phyloP scores from a whole-genome alignment of 2,329 filamentous ascomycete genomes.

The Falciphora oryzae region DNA sequence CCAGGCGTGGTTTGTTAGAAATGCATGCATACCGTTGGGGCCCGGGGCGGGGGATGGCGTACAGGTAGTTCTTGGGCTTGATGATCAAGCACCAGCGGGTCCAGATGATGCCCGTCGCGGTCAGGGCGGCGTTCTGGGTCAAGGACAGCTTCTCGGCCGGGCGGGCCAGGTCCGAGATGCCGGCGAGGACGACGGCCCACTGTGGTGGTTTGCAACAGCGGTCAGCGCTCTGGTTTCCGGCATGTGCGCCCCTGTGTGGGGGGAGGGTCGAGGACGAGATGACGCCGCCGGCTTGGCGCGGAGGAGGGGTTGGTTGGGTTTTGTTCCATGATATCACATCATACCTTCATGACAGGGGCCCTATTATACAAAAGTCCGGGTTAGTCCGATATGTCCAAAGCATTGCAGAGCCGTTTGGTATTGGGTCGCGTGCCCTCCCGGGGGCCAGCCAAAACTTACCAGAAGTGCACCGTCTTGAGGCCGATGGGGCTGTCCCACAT shows the following conservation, averaged over 20 bases:
- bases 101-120: slow-evolving; percentile 92
- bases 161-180: slow-evolving; percentile 84
- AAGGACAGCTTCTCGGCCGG: slow-evolving; percentile 90
- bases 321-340: not conserved
- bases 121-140: slow-evolving; percentile 86
- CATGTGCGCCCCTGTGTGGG: slow-evolving; percentile 1
- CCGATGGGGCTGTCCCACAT: slow-evolving; percentile 80
- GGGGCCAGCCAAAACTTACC: slow-evolving; percentile 47
- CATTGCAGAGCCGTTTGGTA: not conserved
- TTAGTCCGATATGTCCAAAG: not conserved
- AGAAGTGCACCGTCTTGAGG: slow-evolving; percentile 95
- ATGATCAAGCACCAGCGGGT: slow-evolving; percentile 98
- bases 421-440: not conserved
- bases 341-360: slow-evolving; percentile 11
- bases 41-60: slow-evolving; percentile 27
- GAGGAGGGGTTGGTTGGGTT: too few species aligned
- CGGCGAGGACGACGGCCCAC: slow-evolving; percentile 91
- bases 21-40: not conserved
- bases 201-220: slow-evolving; percentile 37
- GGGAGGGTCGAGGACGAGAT: not conserved
- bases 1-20: not conserved
- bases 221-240: slow-evolving; percentile 1
- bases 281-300: too few species aligned
- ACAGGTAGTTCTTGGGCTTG: slow-evolving; percentile 87
- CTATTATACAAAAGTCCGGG: not conserved